Conservation (phyloP, 2,329 filamentous ascomycete species). For the Colletotrichum destructivum region DNA sequence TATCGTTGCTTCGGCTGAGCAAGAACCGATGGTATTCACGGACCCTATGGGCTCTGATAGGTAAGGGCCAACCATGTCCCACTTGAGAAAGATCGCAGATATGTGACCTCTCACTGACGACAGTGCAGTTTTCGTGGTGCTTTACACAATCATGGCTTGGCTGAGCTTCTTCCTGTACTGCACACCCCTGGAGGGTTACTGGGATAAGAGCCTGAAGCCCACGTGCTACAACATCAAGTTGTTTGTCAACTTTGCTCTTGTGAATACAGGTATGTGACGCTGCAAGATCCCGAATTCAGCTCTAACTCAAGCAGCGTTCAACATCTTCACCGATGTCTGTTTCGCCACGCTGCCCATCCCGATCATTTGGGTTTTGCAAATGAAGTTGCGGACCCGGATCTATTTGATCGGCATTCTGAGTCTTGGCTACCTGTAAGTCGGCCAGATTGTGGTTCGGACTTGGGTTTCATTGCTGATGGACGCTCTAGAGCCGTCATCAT, state of each 20-base stretch:
- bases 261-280: conserved; percentile 28
- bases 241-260: conserved; percentile 60
- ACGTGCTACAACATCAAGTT: conserved; percentile 43
- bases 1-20: conserved; percentile 45
- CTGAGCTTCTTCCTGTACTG: conserved; percentile 47
- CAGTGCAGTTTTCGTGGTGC: conserved; percentile 42
- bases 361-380: conserved; percentile 59
- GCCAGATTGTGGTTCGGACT: fast-evolving
- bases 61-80: conserved; percentile 14
- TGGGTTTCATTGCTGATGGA: neutral
- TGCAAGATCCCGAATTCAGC: too few relatives aligned
- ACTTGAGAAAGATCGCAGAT: too few relatives aligned
- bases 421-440: conserved; percentile 57
- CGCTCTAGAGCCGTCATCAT: conserved; percentile 54
- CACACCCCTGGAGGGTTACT: conserved; percentile 45
- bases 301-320: conserved; percentile 48
- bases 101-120: neutral
- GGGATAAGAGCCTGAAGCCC: conserved; percentile 42
- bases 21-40: conserved; percentile 47
- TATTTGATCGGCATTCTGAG: conserved; percentile 59
- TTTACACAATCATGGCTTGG: conserved; percentile 45
- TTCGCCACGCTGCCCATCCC: conserved; percentile 59
- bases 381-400: conserved; percentile 54
- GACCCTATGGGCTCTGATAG: conserved; percentile 46
- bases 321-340: conserved; percentile 61